phyloP scores from a whole-genome alignment of 2,329 filamentous ascomycete genomes.

The Cladorrhinum sp. region DNA sequence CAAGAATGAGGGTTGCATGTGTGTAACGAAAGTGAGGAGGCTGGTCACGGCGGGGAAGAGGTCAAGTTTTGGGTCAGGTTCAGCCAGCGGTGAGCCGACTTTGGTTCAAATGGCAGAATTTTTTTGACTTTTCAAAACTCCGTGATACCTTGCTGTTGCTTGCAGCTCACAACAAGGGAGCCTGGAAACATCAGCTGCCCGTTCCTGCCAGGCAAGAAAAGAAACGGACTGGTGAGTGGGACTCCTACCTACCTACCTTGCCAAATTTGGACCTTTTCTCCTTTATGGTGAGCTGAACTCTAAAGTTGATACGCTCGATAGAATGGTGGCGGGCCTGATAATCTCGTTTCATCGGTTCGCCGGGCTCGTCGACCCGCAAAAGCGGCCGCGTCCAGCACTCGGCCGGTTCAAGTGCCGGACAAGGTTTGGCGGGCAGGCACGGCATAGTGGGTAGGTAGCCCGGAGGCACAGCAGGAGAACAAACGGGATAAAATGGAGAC shows the following conservation, averaged over 20 bases:
- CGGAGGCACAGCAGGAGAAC: background rate
- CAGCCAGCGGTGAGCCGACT: background rate
- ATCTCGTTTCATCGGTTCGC: background rate
- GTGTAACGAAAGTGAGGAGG: background rate
- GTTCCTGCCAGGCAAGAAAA: no score
- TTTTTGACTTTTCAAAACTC: background rate
- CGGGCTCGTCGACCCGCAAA: background rate
- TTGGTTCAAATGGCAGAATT: background rate
- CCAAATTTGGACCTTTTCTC: no score
- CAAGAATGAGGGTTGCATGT: background rate
- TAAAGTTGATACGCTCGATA: background rate
- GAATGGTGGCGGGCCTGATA: background rate
- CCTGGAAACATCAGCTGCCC: no score
- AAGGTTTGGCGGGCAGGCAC: background rate
- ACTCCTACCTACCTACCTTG: background rate
- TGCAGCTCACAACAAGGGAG: no score
- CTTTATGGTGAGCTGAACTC: background rate
- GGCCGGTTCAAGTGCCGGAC: background rate
- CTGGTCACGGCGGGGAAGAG: background rate
- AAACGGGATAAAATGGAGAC: background rate
- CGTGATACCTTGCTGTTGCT: no score
- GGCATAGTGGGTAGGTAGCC: constrained; percentile 1
- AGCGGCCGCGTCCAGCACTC: background rate
- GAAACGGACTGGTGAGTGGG: no score
- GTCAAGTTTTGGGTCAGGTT: no score